These are phyloP conservation scores for Aspergillus ruber DNA, from an alignment of 2,329 filamentous ascomycete genomes.

Conservation along the genomic window DNA sequence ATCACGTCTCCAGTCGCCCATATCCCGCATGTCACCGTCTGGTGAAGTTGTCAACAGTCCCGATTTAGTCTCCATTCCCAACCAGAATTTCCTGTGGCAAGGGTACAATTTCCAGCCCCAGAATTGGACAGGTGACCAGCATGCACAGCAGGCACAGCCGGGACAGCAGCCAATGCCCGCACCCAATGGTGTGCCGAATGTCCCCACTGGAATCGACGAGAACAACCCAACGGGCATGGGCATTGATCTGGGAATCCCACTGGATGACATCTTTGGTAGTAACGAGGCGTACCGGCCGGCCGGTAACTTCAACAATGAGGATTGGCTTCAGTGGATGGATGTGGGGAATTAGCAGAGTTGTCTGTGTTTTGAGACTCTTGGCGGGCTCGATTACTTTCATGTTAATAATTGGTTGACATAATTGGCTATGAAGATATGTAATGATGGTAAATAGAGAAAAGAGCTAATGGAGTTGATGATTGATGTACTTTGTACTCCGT, in stretches of 20 bases:
- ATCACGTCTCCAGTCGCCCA: conserved; percentile 28
- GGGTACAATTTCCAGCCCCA: conserved; percentile 30
- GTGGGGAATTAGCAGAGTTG: conserved; percentile 8
- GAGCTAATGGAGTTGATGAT: too few species aligned
- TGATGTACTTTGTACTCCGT: too few species aligned
- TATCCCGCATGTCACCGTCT: conserved; percentile 21
- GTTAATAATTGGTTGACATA: too few species aligned
- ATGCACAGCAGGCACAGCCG: conserved; percentile 19
- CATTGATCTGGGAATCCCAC: conserved; percentile 29
- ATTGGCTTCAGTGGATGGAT: conserved; percentile 38
- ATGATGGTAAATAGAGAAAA: too few species aligned
- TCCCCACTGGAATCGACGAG: conserved; percentile 23
- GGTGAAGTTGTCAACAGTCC: conserved; percentile 32
- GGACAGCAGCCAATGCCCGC: conserved; percentile 16
- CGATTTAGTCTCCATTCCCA: conserved; percentile 36
- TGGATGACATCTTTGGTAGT: conserved; percentile 39
- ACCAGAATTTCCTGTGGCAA: conserved; percentile 37
- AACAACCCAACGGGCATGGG: conserved; percentile 23
- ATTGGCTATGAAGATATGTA: too few species aligned
- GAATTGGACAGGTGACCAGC: conserved; percentile 11
- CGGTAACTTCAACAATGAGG: conserved; percentile 24
- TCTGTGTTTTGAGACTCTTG: background rate
- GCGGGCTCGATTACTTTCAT: too few species aligned
- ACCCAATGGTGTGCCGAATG: conserved; percentile 14
- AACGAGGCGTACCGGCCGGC: conserved; percentile 18